Percentiles rank a stretch among this genome's conserved stretches.
These are phyloP conservation scores for Acrasis kona DNA, from an alignment of 78 protist genomes.

Conservation along the genomic window DNA sequence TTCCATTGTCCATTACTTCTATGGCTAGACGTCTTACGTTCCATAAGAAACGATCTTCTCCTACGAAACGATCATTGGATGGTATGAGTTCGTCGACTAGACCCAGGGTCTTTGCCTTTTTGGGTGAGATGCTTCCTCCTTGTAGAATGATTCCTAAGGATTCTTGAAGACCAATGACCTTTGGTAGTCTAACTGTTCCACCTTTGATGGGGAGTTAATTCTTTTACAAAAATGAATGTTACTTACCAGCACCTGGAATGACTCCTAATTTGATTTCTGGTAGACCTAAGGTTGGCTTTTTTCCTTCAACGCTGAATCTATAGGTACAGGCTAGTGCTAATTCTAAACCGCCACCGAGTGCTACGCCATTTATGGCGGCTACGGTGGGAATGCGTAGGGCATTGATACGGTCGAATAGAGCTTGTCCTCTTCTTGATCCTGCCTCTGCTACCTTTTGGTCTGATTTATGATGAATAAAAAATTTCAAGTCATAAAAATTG, in stretches of 20 bases:
- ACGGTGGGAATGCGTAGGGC: conserved; percentile 3
- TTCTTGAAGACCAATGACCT: conserved; percentile 27
- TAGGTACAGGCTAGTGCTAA: conserved; percentile 39
- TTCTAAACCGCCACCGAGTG: conserved; percentile 56
- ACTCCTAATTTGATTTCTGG: conserved; percentile 48
- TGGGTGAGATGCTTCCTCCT: conserved; percentile 31
- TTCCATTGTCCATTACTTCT: not conserved
- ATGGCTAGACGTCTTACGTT: conserved; percentile 2
- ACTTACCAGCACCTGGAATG: conserved; percentile 56
- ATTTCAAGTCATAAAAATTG: too few relatives aligned
- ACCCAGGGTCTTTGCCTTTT: conserved; percentile 32
- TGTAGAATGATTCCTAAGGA: conserved; percentile 49
- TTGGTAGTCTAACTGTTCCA: conserved; percentile 49
- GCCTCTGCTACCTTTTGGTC: too few relatives aligned
- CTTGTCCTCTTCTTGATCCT: conserved; percentile 10
- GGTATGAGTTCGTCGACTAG: conserved; percentile 28
- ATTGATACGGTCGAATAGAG: conserved; percentile 13
- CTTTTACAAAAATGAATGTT: too few relatives aligned
- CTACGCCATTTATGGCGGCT: conserved; percentile 54
- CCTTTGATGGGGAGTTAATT: too few relatives aligned
- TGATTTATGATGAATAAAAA: too few relatives aligned
- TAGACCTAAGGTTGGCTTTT: not conserved
- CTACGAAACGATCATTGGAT: conserved; percentile 4
- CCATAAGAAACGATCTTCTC: conserved; percentile 16
- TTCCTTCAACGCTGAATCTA: not conserved